These are phyloP conservation scores for Arthonia radiata DNA, from an alignment of 495 filamentous ascomycete species.

Conservation along the genomic window DNA sequence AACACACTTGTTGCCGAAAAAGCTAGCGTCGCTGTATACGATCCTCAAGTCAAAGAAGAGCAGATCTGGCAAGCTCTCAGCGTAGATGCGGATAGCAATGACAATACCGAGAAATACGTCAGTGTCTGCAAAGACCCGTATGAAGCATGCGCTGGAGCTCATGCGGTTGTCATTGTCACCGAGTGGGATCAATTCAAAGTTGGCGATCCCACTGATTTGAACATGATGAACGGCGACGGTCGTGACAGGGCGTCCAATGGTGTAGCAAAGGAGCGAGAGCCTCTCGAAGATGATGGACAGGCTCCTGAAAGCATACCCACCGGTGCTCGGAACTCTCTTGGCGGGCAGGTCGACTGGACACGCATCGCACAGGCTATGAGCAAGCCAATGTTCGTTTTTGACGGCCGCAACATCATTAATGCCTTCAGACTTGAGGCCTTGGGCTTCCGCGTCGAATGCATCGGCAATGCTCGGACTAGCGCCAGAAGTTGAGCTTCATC, in stretches of 20 bases:
- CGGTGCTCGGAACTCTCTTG: constrained; percentile 5
- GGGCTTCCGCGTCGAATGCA: constrained; percentile 28
- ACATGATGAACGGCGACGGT: no score
- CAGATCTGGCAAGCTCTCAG: constrained; percentile 19
- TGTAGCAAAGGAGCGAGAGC: no score
- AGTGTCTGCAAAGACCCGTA: constrained; percentile 21
- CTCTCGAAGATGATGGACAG: no score
- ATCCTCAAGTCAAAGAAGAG: constrained; percentile 33
- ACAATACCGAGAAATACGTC: constrained; percentile 7
- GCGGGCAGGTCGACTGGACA: constrained; percentile 25
- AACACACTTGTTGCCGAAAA: constrained; percentile 35
- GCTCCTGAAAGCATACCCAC: no score
- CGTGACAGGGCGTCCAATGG: no score
- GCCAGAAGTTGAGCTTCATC: no score
- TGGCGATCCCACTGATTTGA: no score
- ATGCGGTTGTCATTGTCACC: constrained; percentile 34
- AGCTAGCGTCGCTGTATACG: constrained; percentile 43
- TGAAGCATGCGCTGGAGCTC: constrained; percentile 22
- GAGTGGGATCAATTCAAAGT: constrained; percentile 40
- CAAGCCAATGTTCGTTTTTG: constrained; percentile 45
- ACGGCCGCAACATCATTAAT: constrained; percentile 41
- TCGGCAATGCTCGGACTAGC: constrained; percentile 20
- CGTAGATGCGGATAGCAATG: constrained; percentile 5
- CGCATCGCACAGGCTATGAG: constrained; percentile 29
- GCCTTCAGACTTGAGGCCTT: constrained; percentile 25